These are phyloP conservation scores for Diaporthe citriasiana DNA, from an alignment of 2,329 filamentous ascomycete genomes.

Conservation along the genomic window DNA sequence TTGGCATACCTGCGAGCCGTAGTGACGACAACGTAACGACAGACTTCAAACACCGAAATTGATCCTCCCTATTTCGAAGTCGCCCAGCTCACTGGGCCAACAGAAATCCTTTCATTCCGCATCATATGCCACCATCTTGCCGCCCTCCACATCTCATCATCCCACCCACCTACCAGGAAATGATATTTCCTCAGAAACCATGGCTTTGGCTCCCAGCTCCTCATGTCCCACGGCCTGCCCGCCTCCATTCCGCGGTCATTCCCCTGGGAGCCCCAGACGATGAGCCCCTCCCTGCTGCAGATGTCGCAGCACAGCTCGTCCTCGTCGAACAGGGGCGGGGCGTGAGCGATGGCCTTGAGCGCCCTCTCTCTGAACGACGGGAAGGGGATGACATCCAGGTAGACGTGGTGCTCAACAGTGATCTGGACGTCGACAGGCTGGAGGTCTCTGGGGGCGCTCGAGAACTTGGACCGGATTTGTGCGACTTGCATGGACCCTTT, in stretches of 20 bases:
- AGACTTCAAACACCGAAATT: neutral
- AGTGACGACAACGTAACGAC: neutral
- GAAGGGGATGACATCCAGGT: slow-evolving; percentile 55
- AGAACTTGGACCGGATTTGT: slow-evolving; percentile 47
- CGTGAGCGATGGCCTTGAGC: slow-evolving; percentile 46
- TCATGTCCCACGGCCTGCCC: slow-evolving; percentile 59
- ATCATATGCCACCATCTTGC: slow-evolving; percentile 50
- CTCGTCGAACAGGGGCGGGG: slow-evolving; percentile 52
- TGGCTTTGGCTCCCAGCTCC: slow-evolving; percentile 59
- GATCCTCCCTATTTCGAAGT: neutral
- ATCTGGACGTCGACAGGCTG: slow-evolving; percentile 51
- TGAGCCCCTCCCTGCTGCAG: slow-evolving; percentile 50
- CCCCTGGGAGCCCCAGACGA: slow-evolving; percentile 55
- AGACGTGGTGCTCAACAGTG: slow-evolving; percentile 53
- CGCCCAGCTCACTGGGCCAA: neutral
- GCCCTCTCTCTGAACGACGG: slow-evolving; percentile 50
- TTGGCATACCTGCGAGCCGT: neutral
- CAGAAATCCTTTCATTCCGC: slow-evolving; percentile 41
- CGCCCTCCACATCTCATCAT: slow-evolving; percentile 55
- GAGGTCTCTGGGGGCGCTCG: slow-evolving; percentile 48
- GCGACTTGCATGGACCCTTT: slow-evolving; percentile 47
- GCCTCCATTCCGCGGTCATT: slow-evolving; percentile 50
- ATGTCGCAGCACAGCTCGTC: slow-evolving; percentile 55
- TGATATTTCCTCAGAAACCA: slow-evolving; percentile 61
- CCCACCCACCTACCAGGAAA: slow-evolving; percentile 52